A percentile compares a stretch with the other conserved stretches of the same genome.
Evolutionary conservation across 176 grass and related monocot species (phyloP).

Genomic region (Themeda triandra): DNA sequence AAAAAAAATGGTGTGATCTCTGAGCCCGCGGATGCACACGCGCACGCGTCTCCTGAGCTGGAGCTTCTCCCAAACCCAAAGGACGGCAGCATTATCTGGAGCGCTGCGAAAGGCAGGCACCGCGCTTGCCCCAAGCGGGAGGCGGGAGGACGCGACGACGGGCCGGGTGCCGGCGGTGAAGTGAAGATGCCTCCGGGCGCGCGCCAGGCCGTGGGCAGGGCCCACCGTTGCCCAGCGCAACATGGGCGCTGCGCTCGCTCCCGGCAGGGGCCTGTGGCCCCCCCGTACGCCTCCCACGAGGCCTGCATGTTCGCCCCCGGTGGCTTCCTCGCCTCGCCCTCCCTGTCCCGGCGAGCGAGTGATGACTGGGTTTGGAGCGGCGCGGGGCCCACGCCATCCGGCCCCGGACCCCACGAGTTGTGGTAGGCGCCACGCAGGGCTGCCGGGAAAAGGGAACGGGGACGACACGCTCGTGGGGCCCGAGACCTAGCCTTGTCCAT

Average conservation of each 20-base stretch:
- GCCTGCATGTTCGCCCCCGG: conserved; percentile 30
- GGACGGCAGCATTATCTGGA: not conserved
- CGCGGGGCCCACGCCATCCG: not conserved
- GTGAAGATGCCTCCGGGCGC: not conserved
- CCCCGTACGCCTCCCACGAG: conserved; percentile 18
- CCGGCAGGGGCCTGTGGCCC: not conserved
- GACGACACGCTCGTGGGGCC: conserved; percentile 3
- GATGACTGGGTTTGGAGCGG: not conserved
- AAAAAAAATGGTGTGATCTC: not conserved
- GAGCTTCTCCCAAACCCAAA: not conserved
- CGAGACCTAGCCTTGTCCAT: not conserved
- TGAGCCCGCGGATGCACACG: too few species aligned
- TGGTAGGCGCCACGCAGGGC: conserved; percentile 33
- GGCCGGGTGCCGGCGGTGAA: too few species aligned
- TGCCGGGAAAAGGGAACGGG: not conserved
- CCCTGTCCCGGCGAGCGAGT: not conserved
- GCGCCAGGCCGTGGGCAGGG: not conserved
- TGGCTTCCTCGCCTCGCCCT: conserved; percentile 5
- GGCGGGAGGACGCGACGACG: not conserved
- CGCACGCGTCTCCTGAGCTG: too few species aligned
- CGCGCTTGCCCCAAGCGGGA: not conserved
- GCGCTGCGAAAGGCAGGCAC: not conserved
- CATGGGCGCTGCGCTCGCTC: not conserved
- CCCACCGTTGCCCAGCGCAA: not conserved
- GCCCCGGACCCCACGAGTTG: not conserved